Evolutionary conservation across 2,329 filamentous ascomycete species (phyloP).

Genomic region (Epichloe elymi): DNA sequence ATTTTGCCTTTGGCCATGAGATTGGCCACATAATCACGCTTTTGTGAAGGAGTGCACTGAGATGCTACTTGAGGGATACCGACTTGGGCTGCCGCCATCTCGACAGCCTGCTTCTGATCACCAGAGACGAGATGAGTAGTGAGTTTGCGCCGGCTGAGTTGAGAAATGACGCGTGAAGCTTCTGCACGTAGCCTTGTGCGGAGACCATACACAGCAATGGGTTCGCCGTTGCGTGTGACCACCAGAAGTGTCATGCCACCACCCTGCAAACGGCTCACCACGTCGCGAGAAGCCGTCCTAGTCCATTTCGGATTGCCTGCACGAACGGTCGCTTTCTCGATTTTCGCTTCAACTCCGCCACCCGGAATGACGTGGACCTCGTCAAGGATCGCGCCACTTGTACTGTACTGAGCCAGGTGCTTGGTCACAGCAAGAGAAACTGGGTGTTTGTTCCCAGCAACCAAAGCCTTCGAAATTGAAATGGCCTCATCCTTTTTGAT

Average conservation of each 20-base stretch:
- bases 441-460: slow-evolving; percentile 33
- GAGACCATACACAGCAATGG: slow-evolving; percentile 37
- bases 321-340: slow-evolving; percentile 17
- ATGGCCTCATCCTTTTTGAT: slow-evolving; percentile 12
- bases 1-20: slow-evolving; percentile 18
- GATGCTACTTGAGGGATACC: slow-evolving; percentile 27
- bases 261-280: slow-evolving; percentile 9
- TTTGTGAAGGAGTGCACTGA: slow-evolving; percentile 37
- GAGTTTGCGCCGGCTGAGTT: slow-evolving; percentile 34
- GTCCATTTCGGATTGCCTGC: slow-evolving; percentile 36
- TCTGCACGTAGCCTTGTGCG: slow-evolving; percentile 21
- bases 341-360: slow-evolving; percentile 23
- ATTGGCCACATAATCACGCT: slow-evolving; percentile 35
- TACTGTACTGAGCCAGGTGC: slow-evolving; percentile 19
- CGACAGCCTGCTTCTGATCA: slow-evolving; percentile 36
- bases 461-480: slow-evolving; percentile 16
- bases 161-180: slow-evolving; percentile 28
- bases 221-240: slow-evolving; percentile 13
- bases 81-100: slow-evolving; percentile 31
- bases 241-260: slow-evolving; percentile 16
- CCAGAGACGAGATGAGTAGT: slow-evolving; percentile 42
- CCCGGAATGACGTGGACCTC: slow-evolving; percentile 26
- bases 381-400: slow-evolving; percentile 7
- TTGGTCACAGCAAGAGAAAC: slow-evolving; percentile 33
- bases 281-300: slow-evolving; percentile 10